Evolutionary conservation across 75 land plant species (phyloP).

Genomic region (Larix kaempferi): DNA sequence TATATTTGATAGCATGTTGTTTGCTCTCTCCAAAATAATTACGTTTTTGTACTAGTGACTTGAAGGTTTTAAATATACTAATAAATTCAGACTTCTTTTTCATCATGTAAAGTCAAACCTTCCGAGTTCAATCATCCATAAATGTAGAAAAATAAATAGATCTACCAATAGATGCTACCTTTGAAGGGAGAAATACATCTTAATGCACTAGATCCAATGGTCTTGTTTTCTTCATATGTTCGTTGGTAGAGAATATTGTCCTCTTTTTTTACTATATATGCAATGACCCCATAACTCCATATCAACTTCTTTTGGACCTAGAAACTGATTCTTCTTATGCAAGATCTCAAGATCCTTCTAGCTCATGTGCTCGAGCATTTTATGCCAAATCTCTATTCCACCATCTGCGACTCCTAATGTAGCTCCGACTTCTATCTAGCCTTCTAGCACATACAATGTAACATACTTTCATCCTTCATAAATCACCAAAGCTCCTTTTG

Average conservation of each 20-base stretch:
- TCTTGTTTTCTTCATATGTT: neutral
- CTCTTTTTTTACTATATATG: neutral
- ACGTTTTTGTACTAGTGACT: neutral
- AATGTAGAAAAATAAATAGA: constrained; percentile 7
- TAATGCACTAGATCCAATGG: neutral
- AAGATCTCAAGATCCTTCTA: too few species aligned
- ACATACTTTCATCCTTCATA: too few species aligned
- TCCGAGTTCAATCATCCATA: constrained; percentile 11
- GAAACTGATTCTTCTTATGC: too few species aligned
- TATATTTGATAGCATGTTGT: neutral
- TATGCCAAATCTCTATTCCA: too few species aligned
- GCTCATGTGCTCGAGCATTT: too few species aligned
- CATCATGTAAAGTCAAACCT: constrained; percentile 3
- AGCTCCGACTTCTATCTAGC: too few species aligned
- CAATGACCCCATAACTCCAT: too few species aligned
- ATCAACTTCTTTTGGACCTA: too few species aligned
- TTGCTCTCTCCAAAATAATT: neutral
- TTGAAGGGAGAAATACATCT: neutral
- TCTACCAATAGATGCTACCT: neutral
- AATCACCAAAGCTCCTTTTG: too few species aligned
- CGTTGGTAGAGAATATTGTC: neutral
- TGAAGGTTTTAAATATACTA: neutral
- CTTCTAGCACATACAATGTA: too few species aligned
- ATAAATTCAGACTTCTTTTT: constrained; percentile 9
- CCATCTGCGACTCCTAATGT: too few species aligned